Conservation (phyloP, 306 rosid species). For the Vicia faba region DNA sequence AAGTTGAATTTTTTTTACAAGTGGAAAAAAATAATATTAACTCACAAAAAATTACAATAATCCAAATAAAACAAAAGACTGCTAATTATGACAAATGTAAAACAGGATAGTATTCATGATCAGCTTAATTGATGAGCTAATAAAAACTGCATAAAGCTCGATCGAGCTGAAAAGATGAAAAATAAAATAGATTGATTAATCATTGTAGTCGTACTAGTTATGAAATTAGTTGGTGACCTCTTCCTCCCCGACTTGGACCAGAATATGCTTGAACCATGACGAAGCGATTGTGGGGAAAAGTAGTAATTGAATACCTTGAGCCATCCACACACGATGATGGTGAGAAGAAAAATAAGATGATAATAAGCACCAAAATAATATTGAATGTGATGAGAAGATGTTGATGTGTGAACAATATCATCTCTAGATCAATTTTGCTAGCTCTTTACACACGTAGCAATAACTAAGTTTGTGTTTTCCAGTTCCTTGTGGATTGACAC, state of each 20-base stretch:
- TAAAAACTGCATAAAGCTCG: too few relatives aligned
- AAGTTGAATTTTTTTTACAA: too few relatives aligned
- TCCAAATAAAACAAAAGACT: too few relatives aligned
- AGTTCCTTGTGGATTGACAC: background rate
- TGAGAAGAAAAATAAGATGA: slow-evolving; percentile 34
- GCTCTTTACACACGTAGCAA: too few relatives aligned
- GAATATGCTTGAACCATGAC: slow-evolving; percentile 52
- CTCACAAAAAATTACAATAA: too few relatives aligned
- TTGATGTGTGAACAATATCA: slow-evolving; percentile 33
- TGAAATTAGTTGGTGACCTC: slow-evolving; percentile 43
- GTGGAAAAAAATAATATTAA: too few relatives aligned
- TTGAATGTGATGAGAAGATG: background rate
- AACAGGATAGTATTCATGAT: too few relatives aligned
- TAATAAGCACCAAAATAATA: slow-evolving; percentile 36
- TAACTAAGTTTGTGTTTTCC: background rate
- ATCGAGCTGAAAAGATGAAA: too few relatives aligned
- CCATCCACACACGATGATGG: slow-evolving; percentile 44
- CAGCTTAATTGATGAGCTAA: too few relatives aligned
- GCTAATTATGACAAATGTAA: too few relatives aligned
- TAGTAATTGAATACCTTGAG: slow-evolving; percentile 38
- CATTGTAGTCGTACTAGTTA: background rate
- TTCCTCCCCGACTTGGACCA: slow-evolving; percentile 57
- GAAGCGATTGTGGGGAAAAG: slow-evolving; percentile 21
- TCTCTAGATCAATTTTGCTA: slow-evolving; percentile 8
- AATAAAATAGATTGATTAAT: background rate